These are phyloP conservation scores for Solanum commersonii DNA, from an alignment of 257 asterid genomes.

Conservation along the genomic window DNA sequence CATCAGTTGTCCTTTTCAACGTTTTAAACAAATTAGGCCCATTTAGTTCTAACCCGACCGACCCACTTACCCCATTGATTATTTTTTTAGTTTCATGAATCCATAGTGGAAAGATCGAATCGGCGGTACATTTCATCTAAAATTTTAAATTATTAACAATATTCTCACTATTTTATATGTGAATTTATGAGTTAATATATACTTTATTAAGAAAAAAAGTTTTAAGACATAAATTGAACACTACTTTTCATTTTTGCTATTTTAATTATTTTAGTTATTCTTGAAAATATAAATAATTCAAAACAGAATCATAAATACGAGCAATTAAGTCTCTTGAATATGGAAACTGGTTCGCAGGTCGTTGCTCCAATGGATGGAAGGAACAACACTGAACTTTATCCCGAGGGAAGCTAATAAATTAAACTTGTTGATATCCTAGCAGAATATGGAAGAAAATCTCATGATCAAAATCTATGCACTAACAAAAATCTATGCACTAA, in stretches of 20 bases:
- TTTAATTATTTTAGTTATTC: no score
- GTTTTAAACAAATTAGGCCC: background rate
- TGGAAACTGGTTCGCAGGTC: no score
- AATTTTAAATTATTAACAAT: background rate
- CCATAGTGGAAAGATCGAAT: background rate
- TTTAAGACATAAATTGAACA: no score
- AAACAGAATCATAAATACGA: no score
- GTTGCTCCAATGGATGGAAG: no score
- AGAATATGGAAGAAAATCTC: background rate
- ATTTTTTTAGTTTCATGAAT: background rate
- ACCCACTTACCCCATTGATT: background rate
- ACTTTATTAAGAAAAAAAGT: no score
- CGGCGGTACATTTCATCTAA: background rate
- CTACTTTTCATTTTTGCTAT: no score
- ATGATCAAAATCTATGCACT: background rate
- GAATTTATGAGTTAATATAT: background rate
- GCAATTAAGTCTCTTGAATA: no score
- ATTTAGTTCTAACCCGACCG: background rate
- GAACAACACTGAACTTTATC: no score
- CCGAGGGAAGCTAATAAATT: no score
- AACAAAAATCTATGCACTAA: background rate
- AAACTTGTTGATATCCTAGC: background rate
- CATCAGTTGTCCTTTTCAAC: background rate
- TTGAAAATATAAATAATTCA: no score
- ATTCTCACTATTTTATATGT: no score